Base-by-base conservation (phyloP, 1,284 basidiomycete genomes). In the Melanopsichium pennsylvanicum region DNA sequence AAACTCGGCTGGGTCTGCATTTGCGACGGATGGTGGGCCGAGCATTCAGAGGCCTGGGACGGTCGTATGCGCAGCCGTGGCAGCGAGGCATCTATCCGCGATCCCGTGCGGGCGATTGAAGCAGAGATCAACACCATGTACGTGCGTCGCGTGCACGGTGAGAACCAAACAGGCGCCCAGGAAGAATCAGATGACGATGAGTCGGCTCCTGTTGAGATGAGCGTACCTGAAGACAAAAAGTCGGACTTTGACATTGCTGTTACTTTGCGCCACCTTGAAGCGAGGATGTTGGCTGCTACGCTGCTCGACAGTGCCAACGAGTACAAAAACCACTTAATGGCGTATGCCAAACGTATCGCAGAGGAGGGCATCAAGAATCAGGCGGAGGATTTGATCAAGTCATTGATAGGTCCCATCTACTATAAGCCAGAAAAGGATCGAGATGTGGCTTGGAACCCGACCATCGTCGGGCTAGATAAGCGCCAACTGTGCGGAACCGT, bases 331-430 rank as follows among this genome's bases (percentile, higher is more conserved):
- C 41, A 68, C 15, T 34, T 81, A 37, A 42, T 58, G 31, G 40
- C 55, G 7, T 78, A 79, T n/a, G 74, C 75, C 43, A 63, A 68
- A 32, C 52, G 66, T 35, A 58, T 81, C 29, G 68, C 55, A 16
- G 75, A 79, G n/a, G 74, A 80, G 36, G 78, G 76, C 0, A 69
- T 80, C 41, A 61, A 67, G 22, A 72, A 66, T 18, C 74, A 77
- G 33, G 76, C 73, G 3, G 78, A 80, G 39, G 79, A 81, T 19
- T 51, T 81, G 37, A 58, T 75, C 56, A 71, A 66, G 42, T 62
- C 59, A 31, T 46, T 81, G 23, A 61, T 79, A 10, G 79, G 79
- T 3, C 79, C 79, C 1, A 62, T 80, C 33, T 80, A 80, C 61
- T 75, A 73, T 40, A 64, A 61, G 39, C 61, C 61, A n/a, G 60